phyloP scores from a whole-genome alignment of 257 asterid species.

The Solanum pennellii region DNA sequence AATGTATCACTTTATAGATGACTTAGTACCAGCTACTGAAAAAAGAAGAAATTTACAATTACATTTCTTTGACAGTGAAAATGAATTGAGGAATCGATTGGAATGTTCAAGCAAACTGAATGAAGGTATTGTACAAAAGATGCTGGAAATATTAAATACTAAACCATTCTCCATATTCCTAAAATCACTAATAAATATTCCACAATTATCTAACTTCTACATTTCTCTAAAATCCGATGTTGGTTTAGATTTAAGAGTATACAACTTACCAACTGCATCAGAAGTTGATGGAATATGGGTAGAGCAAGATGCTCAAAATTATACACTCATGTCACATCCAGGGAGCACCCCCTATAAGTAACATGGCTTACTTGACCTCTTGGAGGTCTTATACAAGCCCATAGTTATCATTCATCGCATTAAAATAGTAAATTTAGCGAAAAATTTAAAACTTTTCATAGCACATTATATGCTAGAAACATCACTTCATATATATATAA shows the following conservation, averaged over 20 bases:
- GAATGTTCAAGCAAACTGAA: background rate
- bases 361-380: no score
- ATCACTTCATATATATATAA: no score
- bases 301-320: background rate
- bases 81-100: background rate
- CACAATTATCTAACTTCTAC: background rate
- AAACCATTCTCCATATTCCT: background rate
- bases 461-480: no score
- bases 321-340: no score
- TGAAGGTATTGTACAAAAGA: background rate
- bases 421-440: no score
- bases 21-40: background rate
- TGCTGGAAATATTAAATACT: background rate
- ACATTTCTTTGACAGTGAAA: background rate
- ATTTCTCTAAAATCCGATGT: background rate
- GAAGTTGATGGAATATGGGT: background rate
- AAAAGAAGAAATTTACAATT: background rate
- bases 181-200: background rate
- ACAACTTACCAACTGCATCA: background rate
- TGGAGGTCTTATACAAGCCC: no score
- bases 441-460: no score
- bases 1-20: background rate
- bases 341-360: no score
- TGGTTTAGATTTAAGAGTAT: background rate
- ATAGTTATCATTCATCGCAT: no score